Base-by-base conservation (phyloP, 2,329 filamentous ascomycete species). In the Diplodia sapinea region DNA sequence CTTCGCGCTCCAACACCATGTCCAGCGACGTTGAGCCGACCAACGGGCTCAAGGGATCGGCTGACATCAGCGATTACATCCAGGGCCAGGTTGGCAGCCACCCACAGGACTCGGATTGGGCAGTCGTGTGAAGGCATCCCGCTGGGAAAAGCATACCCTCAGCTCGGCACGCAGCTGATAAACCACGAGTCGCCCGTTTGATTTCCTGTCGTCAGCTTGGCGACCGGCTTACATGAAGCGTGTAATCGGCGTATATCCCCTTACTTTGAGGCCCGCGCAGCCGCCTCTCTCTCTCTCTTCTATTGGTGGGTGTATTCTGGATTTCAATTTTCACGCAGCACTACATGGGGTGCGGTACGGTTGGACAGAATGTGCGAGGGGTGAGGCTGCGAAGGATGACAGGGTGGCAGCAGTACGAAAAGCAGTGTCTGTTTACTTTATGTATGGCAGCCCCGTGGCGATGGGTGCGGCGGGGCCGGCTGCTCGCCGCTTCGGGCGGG, bases 81-180 rank as follows among this genome's bases (percentile, higher is more conserved):
- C 66, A 68, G 57, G 55, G 47, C 47, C 43, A 57, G 29, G 63
- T 61, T 61, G 62, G 63, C 50, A 64, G 51, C 69, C 76, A 80
- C 69, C 75, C 77, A 20, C 70, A 75, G 52, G 78, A 80, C 70
- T 79, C 78, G 23, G 78, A 80, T 72, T 81, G 79, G 79, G 74
- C 77, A 17, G 78, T 80, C 50, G 75, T 79, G 66, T 80, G 66
- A 69, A 47, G 55, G 51, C 15, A 54, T 26, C 4, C 11, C 3
- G 13, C 26, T 20, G 13, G 17, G 54, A 47, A 47, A 43, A 36
- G 36, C 12, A 36, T 2, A 23, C n/a, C 17, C 20, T 29, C 31
- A 40, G 20, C 29, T 51, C 33, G 23, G 51, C 63, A 49, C 40
- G 50, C 20, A 26, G 31, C 54, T 55, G 56, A 62, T 33, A 23